A percentile compares a stretch with the other conserved stretches of the same genome.
Evolutionary conservation across 129 eudicot genomes (phyloP).

Genomic region (sunflower (Helianthus annuus)): DNA sequence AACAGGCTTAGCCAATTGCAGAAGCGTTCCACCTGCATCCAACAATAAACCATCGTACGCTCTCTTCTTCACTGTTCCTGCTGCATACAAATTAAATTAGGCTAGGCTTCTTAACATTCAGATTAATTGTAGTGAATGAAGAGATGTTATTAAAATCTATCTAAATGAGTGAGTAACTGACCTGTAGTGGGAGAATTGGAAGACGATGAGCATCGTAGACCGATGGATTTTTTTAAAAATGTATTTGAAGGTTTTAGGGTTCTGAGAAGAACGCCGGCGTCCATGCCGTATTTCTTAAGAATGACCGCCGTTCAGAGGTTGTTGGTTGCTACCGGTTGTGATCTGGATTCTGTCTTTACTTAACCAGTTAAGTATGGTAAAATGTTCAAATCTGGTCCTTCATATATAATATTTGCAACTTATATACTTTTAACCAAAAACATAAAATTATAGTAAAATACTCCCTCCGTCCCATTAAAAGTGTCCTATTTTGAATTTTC

Average conservation of each 20-base stretch:
- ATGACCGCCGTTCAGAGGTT: too few relatives aligned
- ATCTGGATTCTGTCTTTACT: too few relatives aligned
- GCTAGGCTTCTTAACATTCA: slow-evolving; percentile 12
- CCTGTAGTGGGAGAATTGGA: slow-evolving; percentile 46
- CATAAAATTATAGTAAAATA: too few relatives aligned
- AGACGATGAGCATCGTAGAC: slow-evolving; percentile 39
- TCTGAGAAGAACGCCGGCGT: slow-evolving; percentile 48
- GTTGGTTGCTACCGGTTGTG: too few relatives aligned
- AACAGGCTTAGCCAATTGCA: slow-evolving; percentile 85
- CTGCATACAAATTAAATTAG: slow-evolving; percentile 14
- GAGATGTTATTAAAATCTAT: not conserved
- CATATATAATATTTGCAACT: too few relatives aligned
- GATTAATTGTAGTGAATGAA: not conserved
- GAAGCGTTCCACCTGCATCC: slow-evolving; percentile 96
- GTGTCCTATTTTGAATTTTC: too few relatives aligned
- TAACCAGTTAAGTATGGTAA: too few relatives aligned
- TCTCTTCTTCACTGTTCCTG: slow-evolving; percentile 36
- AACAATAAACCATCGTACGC: slow-evolving; percentile 75
- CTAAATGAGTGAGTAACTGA: slow-evolving; percentile 11
- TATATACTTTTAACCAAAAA: too few relatives aligned
- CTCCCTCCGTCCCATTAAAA: too few relatives aligned
- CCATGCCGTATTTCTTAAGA: slow-evolving; percentile 34
- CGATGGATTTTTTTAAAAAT: slow-evolving; percentile 27
- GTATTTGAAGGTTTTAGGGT: slow-evolving; percentile 50
- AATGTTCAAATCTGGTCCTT: too few relatives aligned